Evolutionary conservation across 805 yeast species (phyloP).

Genomic region (Myxozyma neotropica): DNA sequence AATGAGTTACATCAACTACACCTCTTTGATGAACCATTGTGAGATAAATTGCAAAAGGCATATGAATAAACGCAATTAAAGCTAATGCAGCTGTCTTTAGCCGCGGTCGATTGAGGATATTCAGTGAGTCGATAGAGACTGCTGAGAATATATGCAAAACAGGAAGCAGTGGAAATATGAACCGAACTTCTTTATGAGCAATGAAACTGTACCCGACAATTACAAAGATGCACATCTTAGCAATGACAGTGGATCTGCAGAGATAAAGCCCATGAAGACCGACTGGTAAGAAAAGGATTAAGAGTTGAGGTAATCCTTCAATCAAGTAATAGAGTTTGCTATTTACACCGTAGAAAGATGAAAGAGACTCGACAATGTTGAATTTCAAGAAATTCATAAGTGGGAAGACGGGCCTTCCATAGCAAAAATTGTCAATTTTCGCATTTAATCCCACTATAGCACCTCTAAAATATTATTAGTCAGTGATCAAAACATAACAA

Average conservation of each 20-base stretch:
- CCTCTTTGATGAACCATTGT: slow-evolving; percentile 84
- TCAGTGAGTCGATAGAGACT: slow-evolving; percentile 36
- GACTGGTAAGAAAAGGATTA: slow-evolving; percentile 68
- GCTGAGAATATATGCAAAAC: slow-evolving; percentile 59
- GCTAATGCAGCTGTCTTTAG: slow-evolving; percentile 10
- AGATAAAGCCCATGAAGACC: slow-evolving; percentile 50
- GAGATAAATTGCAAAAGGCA: slow-evolving; percentile 53
- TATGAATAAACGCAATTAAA: slow-evolving; percentile 45
- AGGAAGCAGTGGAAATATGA: slow-evolving; percentile 84
- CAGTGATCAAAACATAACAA: background rate
- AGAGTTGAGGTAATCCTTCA: slow-evolving; percentile 79
- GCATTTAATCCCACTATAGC: slow-evolving; percentile 46
- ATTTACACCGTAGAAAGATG: slow-evolving; percentile 81
- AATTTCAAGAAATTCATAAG: slow-evolving; percentile 70
- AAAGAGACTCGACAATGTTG: slow-evolving; percentile 70
- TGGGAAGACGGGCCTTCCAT: slow-evolving; percentile 54
- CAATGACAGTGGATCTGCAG: slow-evolving; percentile 38
- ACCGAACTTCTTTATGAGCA: slow-evolving; percentile 88
- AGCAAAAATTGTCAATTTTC: slow-evolving; percentile 61
- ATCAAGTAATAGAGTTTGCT: slow-evolving; percentile 81
- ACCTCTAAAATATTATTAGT: slow-evolving; percentile 29
- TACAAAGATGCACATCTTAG: slow-evolving; percentile 47
- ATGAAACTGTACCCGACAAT: slow-evolving; percentile 62
- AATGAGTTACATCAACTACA: slow-evolving; percentile 66
- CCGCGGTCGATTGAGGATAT: background rate